A percentile compares a stretch with the other conserved stretches of the same genome.
These are phyloP conservation scores for Rhizopus stolonifer DNA, from an alignment of 371 early-diverging fungal genomes.

Conservation along the genomic window DNA sequence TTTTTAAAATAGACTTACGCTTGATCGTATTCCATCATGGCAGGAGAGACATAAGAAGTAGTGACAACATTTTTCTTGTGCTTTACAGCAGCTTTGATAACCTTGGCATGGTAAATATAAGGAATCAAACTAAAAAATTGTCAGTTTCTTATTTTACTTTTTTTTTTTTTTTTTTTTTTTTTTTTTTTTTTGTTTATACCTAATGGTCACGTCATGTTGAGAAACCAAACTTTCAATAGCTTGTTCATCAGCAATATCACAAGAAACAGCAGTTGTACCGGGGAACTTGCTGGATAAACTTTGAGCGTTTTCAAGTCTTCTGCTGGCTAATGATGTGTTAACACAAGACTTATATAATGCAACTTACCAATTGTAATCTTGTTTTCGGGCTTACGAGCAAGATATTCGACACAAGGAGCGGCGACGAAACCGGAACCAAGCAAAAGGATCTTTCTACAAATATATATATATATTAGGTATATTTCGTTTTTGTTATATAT, in stretches of 20 bases:
- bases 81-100: conserved; percentile 82
- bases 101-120: conserved; percentile 82
- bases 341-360: neutral
- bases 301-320: conserved; percentile 76
- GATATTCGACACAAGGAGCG: conserved; percentile 93
- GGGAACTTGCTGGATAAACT: conserved; percentile 62
- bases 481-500: no score
- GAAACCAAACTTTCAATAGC: conserved; percentile 88
- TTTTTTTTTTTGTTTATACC: conserved; percentile 22
- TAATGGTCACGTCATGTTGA: conserved; percentile 80
- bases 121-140: conserved; percentile 88
- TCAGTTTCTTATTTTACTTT: no score
- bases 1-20: conserved; percentile 55
- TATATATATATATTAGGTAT: neutral
- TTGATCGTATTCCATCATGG: conserved; percentile 80
- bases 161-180: neutral
- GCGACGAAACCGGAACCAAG: conserved; percentile 98
- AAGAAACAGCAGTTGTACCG: conserved; percentile 62
- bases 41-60: conserved; percentile 88
- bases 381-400: conserved; percentile 81
- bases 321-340: conserved; percentile 62
- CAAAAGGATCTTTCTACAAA: conserved; percentile 77
- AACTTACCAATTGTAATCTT: conserved; percentile 74
- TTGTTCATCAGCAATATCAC: conserved; percentile 80
- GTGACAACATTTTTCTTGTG: conserved; percentile 87